Conservation (phyloP, 2,329 filamentous ascomycete genomes). For the Aureobasidium sp. region DNA sequence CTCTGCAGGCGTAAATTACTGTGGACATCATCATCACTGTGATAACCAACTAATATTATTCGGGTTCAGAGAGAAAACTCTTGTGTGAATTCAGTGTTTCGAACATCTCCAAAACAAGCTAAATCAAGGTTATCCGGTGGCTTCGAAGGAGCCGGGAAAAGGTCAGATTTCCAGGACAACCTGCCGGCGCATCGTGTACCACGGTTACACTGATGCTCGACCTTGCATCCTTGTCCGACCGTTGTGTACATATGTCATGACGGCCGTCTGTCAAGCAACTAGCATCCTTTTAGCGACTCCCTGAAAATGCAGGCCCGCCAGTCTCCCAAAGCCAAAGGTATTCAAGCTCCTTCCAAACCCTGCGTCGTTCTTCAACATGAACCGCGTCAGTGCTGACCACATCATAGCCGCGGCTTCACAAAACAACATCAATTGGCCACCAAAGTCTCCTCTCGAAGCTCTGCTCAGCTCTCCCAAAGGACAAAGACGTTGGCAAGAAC, state of each 20-base stretch:
- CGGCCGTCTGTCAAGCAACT: constrained; percentile 16
- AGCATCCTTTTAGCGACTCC: constrained; percentile 31
- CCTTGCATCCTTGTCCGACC: not conserved
- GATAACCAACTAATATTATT: not conserved
- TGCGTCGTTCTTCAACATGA: not conserved
- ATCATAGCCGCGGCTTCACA: constrained; percentile 32
- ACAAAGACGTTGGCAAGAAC: constrained; percentile 62
- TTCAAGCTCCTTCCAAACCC: constrained; percentile 7
- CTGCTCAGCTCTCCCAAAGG: constrained; percentile 67
- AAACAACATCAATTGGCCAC: constrained; percentile 48
- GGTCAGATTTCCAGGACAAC: not conserved
- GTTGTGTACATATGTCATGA: constrained; percentile 4
- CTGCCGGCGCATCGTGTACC: constrained; percentile 2
- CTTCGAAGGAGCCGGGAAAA: not conserved
- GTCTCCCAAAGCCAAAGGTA: constrained; percentile 38
- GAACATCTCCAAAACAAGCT: not conserved
- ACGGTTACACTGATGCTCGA: constrained; percentile 1
- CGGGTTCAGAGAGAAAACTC: not conserved
- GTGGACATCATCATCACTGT: not conserved
- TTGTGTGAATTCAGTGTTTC: not conserved
- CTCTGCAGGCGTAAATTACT: not conserved
- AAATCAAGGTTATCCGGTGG: not conserved
- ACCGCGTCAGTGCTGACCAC: not conserved
- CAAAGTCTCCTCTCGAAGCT: constrained; percentile 54
- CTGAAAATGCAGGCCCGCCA: constrained; percentile 27